Percentiles rank a stretch among this genome's conserved stretches.
Conservation (phyloP, 2,329 filamentous ascomycete genomes). For the Neofusicoccum ribis region DNA sequence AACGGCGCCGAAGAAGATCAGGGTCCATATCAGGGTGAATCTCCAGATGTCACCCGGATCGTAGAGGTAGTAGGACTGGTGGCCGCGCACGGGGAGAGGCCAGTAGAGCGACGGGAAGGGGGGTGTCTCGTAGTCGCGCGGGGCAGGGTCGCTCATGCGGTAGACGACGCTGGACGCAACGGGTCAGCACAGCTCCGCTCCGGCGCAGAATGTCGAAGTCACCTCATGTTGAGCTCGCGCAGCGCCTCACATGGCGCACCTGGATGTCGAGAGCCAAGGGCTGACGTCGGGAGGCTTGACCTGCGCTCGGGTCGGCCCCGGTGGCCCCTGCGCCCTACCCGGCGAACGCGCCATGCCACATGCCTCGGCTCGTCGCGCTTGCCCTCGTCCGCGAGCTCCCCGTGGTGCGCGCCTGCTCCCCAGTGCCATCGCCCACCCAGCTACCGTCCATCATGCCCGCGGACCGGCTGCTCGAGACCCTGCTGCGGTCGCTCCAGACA, state of each 20-base stretch:
- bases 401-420: neutral
- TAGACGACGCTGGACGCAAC: constrained; percentile 43
- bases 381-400: neutral
- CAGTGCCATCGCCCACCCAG: neutral
- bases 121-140: constrained; percentile 65
- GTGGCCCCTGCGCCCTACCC: constrained; percentile 11
- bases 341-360: neutral
- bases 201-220: neutral
- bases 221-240: constrained; percentile 32
- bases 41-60: constrained; percentile 77
- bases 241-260: constrained; percentile 6
- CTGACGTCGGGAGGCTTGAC: neutral
- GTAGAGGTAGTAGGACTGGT: constrained; percentile 67
- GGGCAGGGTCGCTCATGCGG: constrained; percentile 45
- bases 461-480: constrained; percentile 66
- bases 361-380: constrained; percentile 10
- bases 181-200: neutral
- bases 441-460: constrained; percentile 56
- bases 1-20: constrained; percentile 74
- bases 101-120: constrained; percentile 81
- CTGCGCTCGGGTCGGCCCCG: neutral
- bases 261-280: neutral
- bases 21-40: constrained; percentile 84
- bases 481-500: constrained; percentile 64
- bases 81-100: constrained; percentile 60